Evolutionary conservation across 148 eudicot species (phyloP), one percentile per base, ranked within the genome.

Genomic region (Diospyros lotus): DNA sequence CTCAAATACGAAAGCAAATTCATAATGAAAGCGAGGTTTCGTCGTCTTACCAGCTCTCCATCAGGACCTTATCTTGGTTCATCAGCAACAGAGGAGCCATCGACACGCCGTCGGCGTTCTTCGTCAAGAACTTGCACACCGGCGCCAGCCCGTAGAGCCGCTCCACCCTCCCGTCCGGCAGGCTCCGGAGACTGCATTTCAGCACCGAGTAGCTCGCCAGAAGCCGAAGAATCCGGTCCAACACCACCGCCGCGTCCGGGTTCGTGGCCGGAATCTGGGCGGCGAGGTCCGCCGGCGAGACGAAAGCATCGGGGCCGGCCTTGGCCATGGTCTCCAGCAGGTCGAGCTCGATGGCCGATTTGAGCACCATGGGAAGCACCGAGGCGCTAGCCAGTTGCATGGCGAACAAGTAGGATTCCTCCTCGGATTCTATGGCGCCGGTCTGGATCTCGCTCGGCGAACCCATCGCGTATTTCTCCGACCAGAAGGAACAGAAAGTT

Each of bases 1-100:
- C 28, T 28, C 28, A 28, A 28, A 28, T 28, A 28, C 28, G 28
- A 28, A 28, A 28, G 28, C 28, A 28, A 28, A 28, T 28, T 28
- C 28, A 28, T 28, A 28, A 28, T 28, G 28, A 28, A 28, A 28
- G 28, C 28, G 28, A 28, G 28, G 28, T 28, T 28, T 28, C 28
- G 28, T 28, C 28, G 28, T 28, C 4, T 40, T 82, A 93, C 96
- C 98, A 93, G 83, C 96, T 89, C 64, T 93, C 98, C 96, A 93
- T 91, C 65, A 91, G 92, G 48, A 93, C 75, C 76, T 91, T 93
- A 65, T 93, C 98, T 58, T 93, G 96, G 71, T 91, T 89, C 96
- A 93, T 91, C 73, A 93, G 96, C 75, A 86, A 53, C 61, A 93
- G 83, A 68, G 92, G 85, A 9, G 93, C 81, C 76, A 93, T 59